Conservation (phyloP, 768 basidiomycete species). For the Agrocybe praecox region DNA sequence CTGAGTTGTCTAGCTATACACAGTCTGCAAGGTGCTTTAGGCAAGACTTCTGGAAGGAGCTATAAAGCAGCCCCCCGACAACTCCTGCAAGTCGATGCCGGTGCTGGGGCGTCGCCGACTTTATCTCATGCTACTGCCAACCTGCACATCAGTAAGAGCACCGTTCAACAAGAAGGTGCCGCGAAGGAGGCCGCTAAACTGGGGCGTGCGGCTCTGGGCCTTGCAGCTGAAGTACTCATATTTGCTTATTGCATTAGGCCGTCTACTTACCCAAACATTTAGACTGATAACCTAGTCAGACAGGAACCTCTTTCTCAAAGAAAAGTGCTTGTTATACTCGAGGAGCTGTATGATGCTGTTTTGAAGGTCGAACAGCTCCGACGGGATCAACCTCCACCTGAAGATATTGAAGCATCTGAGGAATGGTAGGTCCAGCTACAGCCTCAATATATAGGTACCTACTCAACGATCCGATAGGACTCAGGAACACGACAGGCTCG, state of each 20-base stretch:
- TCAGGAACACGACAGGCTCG: constrained; percentile 52
- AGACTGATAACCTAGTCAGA: constrained; percentile 66
- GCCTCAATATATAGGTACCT: neutral
- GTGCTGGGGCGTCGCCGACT: constrained; percentile 43
- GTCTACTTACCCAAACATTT: neutral
- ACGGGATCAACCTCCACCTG: constrained; percentile 71
- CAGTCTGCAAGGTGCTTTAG: constrained; percentile 90
- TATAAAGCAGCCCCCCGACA: constrained; percentile 97
- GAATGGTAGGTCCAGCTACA: constrained; percentile 43
- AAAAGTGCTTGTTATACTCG: constrained; percentile 77
- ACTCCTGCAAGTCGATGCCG: constrained; percentile 83
- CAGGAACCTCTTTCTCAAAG: constrained; percentile 79
- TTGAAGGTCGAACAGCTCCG: constrained; percentile 85
- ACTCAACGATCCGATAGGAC: constrained; percentile 43
- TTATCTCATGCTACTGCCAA: constrained; percentile 47
- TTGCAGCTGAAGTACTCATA: constrained; percentile 48
- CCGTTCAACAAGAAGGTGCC: constrained; percentile 52
- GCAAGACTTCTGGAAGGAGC: constrained; percentile 91
- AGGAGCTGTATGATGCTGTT: constrained; percentile 83
- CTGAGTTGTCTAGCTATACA: constrained; percentile 51
- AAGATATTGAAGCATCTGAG: constrained; percentile 47
- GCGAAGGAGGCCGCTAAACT: constrained; percentile 76
- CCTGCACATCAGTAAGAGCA: constrained; percentile 57
- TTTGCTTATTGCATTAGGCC: neutral
- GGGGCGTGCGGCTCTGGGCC: constrained; percentile 72